Conservation (phyloP, 257 asterid genomes). For the Primulina tabacum region DNA sequence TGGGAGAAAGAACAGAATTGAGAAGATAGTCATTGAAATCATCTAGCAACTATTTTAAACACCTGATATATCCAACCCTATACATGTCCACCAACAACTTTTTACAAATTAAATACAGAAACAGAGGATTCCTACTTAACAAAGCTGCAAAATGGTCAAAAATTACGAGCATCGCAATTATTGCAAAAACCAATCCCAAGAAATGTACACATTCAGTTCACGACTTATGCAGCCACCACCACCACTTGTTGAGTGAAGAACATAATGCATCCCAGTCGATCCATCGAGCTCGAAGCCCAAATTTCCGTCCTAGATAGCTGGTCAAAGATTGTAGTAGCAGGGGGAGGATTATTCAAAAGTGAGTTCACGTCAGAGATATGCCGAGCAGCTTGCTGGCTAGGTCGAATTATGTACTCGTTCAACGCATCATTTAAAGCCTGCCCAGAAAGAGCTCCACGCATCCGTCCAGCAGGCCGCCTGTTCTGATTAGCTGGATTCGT, state of each 20-base stretch:
- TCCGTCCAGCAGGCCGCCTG: conserved; percentile 48
- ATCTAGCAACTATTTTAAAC: not conserved
- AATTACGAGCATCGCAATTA: too few species aligned
- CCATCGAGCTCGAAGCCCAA: conserved; percentile 17
- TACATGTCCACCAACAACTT: not conserved
- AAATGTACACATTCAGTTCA: not conserved
- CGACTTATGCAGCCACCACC: not conserved
- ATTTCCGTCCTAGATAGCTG: conserved; percentile 23
- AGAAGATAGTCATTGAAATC: not conserved
- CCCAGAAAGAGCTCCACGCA: conserved; percentile 62
- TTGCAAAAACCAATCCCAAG: not conserved
- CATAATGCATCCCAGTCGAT: conserved; percentile 28
- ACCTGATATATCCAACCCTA: not conserved
- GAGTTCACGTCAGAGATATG: not conserved
- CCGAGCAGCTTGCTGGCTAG: conserved; percentile 37
- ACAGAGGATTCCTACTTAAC: not conserved
- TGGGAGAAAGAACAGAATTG: too few species aligned
- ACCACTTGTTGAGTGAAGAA: not conserved
- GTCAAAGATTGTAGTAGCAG: conserved; percentile 23
- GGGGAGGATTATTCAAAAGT: conserved; percentile 21
- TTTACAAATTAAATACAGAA: not conserved
- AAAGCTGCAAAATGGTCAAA: not conserved
- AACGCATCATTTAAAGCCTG: conserved; percentile 45
- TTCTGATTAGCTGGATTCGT: conserved; percentile 26
- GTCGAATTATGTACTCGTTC: conserved; percentile 37